phyloP scores from a whole-genome alignment of 2,329 filamentous ascomycete genomes.

The Alternaria sp. region DNA sequence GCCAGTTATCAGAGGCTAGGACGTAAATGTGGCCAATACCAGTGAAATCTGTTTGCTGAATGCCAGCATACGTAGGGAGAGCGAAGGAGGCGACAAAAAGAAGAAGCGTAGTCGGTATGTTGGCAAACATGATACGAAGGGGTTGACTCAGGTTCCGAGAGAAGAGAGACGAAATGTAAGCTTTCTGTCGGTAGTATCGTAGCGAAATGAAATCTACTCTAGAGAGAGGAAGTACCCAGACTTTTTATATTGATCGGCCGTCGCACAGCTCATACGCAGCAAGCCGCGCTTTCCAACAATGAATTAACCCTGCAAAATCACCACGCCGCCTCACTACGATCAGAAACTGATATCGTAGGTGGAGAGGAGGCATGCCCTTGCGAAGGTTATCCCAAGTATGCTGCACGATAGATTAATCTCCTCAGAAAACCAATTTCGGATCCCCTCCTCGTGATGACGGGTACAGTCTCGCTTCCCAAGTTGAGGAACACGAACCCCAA shows the following conservation, averaged over 20 bases:
- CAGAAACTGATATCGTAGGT: background rate
- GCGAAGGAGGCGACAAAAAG: slow-evolving; percentile 16
- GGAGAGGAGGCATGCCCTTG: background rate
- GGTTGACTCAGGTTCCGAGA: background rate
- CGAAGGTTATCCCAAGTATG: background rate
- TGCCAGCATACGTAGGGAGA: slow-evolving; percentile 23
- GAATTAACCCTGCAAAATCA: background rate
- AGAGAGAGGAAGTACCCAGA: background rate
- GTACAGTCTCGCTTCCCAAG: background rate
- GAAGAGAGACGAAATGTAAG: slow-evolving; percentile 3
- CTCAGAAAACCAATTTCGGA: slow-evolving; percentile 14
- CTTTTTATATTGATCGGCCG: background rate
- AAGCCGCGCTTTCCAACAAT: background rate
- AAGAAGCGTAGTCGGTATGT: slow-evolving; percentile 17
- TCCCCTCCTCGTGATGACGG: slow-evolving; percentile 12
- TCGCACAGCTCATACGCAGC: background rate
- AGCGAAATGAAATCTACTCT: background rate
- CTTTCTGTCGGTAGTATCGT: background rate
- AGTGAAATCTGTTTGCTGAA: slow-evolving; percentile 39
- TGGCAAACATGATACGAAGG: slow-evolving; percentile 15
- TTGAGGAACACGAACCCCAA: background rate
- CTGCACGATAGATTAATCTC: slow-evolving; percentile 8
- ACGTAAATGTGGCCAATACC: slow-evolving; percentile 44
- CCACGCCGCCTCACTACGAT: background rate
- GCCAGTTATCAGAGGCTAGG: slow-evolving; percentile 40